Percentiles rank a stretch among this genome's conserved stretches.
Conservation (phyloP, 2,329 filamentous ascomycete genomes). For the Ceratocystis albifundus region DNA sequence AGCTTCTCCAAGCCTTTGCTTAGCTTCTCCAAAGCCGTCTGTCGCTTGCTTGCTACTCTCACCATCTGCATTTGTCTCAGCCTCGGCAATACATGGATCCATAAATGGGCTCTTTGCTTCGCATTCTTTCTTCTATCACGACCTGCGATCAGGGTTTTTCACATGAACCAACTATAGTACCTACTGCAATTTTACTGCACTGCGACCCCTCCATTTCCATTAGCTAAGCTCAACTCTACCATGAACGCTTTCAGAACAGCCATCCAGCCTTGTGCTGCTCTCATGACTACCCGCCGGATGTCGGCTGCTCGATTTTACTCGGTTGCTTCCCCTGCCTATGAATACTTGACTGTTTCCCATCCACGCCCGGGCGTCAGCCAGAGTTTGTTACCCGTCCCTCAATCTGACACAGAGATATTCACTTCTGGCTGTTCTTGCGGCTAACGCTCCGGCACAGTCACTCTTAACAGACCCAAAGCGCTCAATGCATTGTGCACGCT, state of each 20-base stretch:
- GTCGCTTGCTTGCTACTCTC: background rate
- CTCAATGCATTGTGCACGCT: conserved; percentile 88
- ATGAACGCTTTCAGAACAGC: conserved; percentile 9
- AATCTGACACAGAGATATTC: background rate
- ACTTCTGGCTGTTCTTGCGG: background rate
- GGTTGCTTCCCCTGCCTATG: conserved; percentile 44
- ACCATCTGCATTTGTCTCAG: background rate
- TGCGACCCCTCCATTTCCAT: background rate
- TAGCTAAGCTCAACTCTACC: background rate
- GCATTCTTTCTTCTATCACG: background rate
- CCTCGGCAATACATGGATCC: background rate
- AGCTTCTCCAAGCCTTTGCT: background rate
- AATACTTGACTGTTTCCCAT: conserved; percentile 69
- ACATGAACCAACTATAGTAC: too few relatives aligned
- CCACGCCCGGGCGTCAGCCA: conserved; percentile 84
- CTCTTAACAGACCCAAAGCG: conserved; percentile 85
- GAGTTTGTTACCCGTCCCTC: conserved; percentile 44
- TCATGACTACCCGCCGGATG: background rate
- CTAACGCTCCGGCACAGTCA: conserved; percentile 47
- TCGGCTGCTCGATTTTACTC: conserved; percentile 8
- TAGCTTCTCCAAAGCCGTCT: background rate
- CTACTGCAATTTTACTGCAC: background rate
- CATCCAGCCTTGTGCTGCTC: background rate
- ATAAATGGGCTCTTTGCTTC: background rate
- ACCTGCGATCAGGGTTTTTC: too few relatives aligned